Evolutionary conservation across 306 rosid species (phyloP).

Genomic region (barrel medic (Medicago truncatula)): DNA sequence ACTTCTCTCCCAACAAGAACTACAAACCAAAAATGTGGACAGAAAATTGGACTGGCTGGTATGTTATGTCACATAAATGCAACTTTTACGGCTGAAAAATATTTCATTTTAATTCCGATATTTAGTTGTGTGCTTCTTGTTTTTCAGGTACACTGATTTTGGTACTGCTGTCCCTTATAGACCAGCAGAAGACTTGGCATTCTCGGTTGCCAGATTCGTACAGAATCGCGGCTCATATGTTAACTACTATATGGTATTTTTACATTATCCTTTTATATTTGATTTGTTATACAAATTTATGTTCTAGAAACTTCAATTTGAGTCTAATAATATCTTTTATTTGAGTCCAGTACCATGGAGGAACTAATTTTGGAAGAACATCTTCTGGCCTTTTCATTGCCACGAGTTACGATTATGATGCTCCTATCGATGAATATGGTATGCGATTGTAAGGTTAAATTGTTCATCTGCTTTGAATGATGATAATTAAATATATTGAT

Average conservation of each 20-base stretch:
- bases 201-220: conserved; percentile 82
- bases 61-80: conserved; percentile 52
- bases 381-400: conserved; percentile 90
- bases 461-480: conserved; percentile 20
- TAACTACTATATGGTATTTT: conserved; percentile 87
- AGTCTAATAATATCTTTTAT: conserved; percentile 8
- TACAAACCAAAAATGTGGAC: conserved; percentile 88
- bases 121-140: conserved; percentile 13
- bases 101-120: not conserved
- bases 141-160: conserved; percentile 84
- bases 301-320: conserved; percentile 14
- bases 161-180: conserved; percentile 81
- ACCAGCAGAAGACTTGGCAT: conserved; percentile 94
- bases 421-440: conserved; percentile 96
- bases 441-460: conserved; percentile 12
- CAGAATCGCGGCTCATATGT: conserved; percentile 89
- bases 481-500: conserved; percentile 6
- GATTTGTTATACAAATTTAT: conserved; percentile 7
- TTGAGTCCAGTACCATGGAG: conserved; percentile 84
- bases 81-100: not conserved
- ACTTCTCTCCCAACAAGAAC: conserved; percentile 76
- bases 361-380: conserved; percentile 94
- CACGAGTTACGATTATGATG: conserved; percentile 96
- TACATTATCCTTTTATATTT: conserved; percentile 25
- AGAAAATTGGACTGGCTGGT: conserved; percentile 99